A percentile compares a stretch with the other conserved stretches of the same genome.
These are phyloP conservation scores for Cornus kousa DNA, from an alignment of 148 eudicot species.

Conservation along the genomic window DNA sequence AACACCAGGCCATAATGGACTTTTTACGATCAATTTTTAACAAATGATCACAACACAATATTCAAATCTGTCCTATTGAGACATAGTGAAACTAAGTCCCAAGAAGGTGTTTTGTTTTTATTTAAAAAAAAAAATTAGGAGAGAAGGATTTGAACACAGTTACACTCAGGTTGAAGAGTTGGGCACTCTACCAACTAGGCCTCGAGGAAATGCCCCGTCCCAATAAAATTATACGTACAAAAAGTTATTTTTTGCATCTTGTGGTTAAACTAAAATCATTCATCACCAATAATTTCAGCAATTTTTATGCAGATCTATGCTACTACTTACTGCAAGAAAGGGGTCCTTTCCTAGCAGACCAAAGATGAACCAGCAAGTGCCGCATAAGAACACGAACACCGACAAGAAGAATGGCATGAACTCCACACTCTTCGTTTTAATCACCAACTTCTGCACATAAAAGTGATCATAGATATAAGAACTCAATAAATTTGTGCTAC, in stretches of 20 bases:
- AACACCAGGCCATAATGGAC: not conserved
- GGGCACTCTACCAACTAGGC: no score
- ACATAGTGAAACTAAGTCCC: no score
- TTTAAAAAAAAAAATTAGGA: no score
- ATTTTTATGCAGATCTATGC: not conserved
- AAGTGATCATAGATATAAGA: not conserved
- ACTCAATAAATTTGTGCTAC: not conserved
- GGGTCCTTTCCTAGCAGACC: slow-evolving; percentile 80
- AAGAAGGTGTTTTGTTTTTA: no score
- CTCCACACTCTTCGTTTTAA: slow-evolving; percentile 80
- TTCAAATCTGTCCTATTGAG: no score
- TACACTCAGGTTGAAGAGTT: no score
- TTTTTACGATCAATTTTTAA: not conserved
- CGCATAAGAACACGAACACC: slow-evolving; percentile 75
- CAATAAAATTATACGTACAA: not conserved
- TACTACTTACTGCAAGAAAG: slow-evolving; percentile 60
- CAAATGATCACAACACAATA: no score
- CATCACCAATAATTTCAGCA: not conserved
- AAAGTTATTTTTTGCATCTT: not conserved
- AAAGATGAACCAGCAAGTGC: slow-evolving; percentile 81
- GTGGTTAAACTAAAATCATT: not conserved
- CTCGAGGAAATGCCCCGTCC: no score
- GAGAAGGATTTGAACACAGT: no score
- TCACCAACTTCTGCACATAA: slow-evolving; percentile 62
- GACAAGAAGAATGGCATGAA: slow-evolving; percentile 91